Percentiles rank a stretch among this genome's conserved stretches.
These are phyloP conservation scores for Fraxinus dipetala DNA, from an alignment of 305 asterid species.

Conservation along the genomic window DNA sequence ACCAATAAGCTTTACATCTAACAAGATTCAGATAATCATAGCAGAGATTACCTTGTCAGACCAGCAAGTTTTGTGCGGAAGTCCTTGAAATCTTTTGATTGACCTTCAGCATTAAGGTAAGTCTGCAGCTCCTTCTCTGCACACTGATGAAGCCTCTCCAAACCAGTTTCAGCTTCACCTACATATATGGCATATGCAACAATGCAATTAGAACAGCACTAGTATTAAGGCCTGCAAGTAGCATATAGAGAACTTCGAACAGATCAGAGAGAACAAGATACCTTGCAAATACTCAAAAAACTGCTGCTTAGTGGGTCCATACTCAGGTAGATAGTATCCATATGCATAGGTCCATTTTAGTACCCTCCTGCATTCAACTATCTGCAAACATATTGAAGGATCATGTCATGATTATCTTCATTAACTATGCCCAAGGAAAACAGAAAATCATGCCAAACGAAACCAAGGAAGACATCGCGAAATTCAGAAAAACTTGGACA, in stretches of 20 bases:
- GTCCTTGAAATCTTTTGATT: conserved; percentile 65
- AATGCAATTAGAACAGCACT: conserved; percentile 15
- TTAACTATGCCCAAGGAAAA: conserved; percentile 16
- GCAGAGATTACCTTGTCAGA: conserved; percentile 60
- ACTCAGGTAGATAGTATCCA: conserved; percentile 76
- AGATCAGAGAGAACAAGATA: conserved; percentile 30
- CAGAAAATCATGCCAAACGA: not conserved
- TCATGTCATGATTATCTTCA: conserved; percentile 14
- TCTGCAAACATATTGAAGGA: conserved; percentile 46
- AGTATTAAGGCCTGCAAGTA: not conserved
- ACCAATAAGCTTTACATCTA: not conserved
- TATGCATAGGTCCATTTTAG: conserved; percentile 91
- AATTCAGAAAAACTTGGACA: not conserved
- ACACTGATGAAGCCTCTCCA: conserved; percentile 94
- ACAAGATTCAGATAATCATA: not conserved
- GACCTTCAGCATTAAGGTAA: conserved; percentile 48
- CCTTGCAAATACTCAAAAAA: conserved; percentile 93
- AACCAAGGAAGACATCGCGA: not conserved
- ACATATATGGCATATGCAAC: conserved; percentile 3
- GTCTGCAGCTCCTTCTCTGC: conserved; percentile 78
- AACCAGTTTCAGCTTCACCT: conserved; percentile 94
- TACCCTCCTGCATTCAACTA: conserved; percentile 92
- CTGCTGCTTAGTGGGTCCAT: conserved; percentile 53
- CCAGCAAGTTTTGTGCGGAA: conserved; percentile 86
- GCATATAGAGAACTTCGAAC: conserved; percentile 9